Base-by-base conservation (phyloP, 1,284 basidiomycete genomes). In the Microbotryum scabiosae region DNA sequence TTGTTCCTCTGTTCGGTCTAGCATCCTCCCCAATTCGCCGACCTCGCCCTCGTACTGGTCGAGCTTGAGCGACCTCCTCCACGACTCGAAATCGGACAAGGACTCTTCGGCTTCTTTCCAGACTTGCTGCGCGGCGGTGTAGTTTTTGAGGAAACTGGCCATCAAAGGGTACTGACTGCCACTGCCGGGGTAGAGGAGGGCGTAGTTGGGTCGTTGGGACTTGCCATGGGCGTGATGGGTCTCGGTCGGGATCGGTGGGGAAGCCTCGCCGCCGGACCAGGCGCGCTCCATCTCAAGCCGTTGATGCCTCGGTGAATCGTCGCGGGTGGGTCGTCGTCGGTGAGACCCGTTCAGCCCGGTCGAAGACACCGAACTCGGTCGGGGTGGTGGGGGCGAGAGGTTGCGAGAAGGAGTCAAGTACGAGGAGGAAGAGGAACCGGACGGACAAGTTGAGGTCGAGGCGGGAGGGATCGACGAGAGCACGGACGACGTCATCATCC, bases 91-190 rank as follows among this genome's bases (percentile, higher is more conserved):
- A 7, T 54, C 56, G 3, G 21, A 57, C 23, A 71, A 57, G 21
- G 70, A 69, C 9, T 70, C 60, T 44, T 71, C 63, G 16, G 73
- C 73, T 56, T 73, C 72, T 21, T 58, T 56, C 73, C 73, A 73
- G 9, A 66, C 66, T 41, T 67, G 57, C 16, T 60, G 52, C 28
- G 69, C 69, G 4, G 63, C 61, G 23, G 57, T 54, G 54, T 60
- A 67, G 7, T 64, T 44, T 1, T 54, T 26, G 18, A 70, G 52
- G 49, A 66, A 69, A 23, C 59, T 28, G n/a, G 69, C 71, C 72
- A 73, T 73, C 25, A 68, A 67, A 36, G 71, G 67, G 49, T 73
- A 73, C 54, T 73, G 72, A 23, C 68, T 70, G 1, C 73, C 72
- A 5, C 66, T 67, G 14, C 73, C 73, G 20, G 72, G 71, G 56